phyloP scores from a whole-genome alignment of 495 filamentous ascomycete species.

The Tuber calosporum region DNA sequence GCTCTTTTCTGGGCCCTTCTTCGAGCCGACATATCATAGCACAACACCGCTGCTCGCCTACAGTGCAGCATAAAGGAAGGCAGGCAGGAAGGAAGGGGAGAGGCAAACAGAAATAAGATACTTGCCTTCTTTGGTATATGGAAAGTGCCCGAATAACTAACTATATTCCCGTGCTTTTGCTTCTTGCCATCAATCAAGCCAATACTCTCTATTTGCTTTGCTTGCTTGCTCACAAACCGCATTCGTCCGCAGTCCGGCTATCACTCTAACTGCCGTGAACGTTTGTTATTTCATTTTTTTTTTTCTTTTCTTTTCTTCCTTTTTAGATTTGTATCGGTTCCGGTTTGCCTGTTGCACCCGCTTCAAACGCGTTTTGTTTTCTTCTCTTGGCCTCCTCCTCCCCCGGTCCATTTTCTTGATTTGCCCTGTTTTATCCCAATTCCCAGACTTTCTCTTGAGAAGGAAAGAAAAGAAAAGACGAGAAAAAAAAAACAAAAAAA shows the following conservation, averaged over 20 bases:
- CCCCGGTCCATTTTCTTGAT: not conserved
- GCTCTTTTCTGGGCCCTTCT: not conserved
- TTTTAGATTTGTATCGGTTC: not conserved
- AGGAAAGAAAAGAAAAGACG: not conserved
- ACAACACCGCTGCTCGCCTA: not conserved
- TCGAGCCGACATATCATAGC: not conserved
- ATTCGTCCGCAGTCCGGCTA: not conserved
- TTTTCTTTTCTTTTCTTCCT: not conserved
- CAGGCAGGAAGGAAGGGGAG: not conserved
- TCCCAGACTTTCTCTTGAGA: not conserved
- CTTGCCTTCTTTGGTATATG: not conserved
- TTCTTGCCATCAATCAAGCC: not conserved
- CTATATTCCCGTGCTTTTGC: no score
- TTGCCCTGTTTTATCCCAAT: not conserved
- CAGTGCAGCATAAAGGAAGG: not conserved
- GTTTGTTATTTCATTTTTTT: constrained; percentile 1
- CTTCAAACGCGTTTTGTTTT: constrained; percentile 6
- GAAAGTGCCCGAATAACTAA: not conserved
- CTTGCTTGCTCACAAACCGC: not conserved
- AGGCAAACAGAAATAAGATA: not conserved
- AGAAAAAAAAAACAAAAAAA: no score
- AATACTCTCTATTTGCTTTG: not conserved
- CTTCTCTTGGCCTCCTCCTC: not conserved
- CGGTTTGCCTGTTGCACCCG: constrained; percentile 2
- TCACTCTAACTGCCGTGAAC: not conserved